phyloP scores from a whole-genome alignment of 176 grass and related monocot species.

The Hyparrhenia diplandra region DNA sequence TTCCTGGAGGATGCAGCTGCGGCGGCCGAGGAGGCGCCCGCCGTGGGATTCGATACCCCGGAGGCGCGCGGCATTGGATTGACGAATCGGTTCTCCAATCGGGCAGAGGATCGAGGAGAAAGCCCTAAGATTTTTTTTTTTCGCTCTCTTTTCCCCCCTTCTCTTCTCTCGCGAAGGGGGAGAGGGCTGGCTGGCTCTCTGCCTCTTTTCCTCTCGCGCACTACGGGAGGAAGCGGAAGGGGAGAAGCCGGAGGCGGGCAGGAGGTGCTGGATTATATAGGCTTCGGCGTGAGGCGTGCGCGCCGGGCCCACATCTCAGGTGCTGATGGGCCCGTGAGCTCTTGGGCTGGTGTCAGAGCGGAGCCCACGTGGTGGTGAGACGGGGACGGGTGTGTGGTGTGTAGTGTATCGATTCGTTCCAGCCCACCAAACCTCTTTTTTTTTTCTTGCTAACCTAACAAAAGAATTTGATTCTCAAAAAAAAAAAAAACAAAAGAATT shows the following conservation, averaged over 20 bases:
- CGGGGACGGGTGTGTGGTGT: neutral
- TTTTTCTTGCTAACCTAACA: too few species aligned
- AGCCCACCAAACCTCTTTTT: neutral
- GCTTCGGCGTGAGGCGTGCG: conserved; percentile 30
- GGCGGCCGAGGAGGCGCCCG: neutral
- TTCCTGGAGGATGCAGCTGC: neutral
- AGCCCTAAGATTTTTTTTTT: conserved; percentile 30
- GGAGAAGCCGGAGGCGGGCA: neutral
- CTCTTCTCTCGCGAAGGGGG: neutral
- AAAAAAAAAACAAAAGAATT: too few species aligned
- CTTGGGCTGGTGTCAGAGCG: neutral
- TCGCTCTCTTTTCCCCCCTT: neutral
- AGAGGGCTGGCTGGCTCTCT: neutral
- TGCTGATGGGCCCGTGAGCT: neutral
- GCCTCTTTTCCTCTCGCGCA: neutral
- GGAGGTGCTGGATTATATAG: conserved; percentile 28
- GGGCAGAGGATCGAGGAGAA: neutral
- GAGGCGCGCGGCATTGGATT: conserved; percentile 40
- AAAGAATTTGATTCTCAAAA: too few species aligned
- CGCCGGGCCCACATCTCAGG: conserved; percentile 24
- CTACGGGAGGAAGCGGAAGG: neutral
- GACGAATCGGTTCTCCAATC: conserved; percentile 25
- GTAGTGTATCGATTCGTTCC: neutral
- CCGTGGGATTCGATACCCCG: neutral
- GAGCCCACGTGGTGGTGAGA: neutral